Percentiles rank a stretch among this genome's conserved stretches.
Conservation (phyloP, 495 filamentous ascomycete genomes). For the Filosporella fistucella region DNA sequence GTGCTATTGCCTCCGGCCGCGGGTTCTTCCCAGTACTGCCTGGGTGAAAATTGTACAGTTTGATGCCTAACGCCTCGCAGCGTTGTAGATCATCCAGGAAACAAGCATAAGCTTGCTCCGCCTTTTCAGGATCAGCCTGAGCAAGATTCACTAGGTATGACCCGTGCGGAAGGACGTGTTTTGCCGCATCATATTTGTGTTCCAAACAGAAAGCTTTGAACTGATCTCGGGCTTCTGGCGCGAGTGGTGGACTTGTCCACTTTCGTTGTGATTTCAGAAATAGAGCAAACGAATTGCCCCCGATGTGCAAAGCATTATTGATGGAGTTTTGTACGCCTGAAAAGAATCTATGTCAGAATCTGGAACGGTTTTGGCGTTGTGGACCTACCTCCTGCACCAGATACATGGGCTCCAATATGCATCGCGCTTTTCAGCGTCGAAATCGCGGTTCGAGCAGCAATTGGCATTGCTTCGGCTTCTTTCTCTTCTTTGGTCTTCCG, state of each 20-base stretch:
- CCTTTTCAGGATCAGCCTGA: conserved; percentile 70
- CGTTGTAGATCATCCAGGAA: conserved; percentile 88
- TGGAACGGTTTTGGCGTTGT: background rate
- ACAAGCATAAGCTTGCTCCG: conserved; percentile 77
- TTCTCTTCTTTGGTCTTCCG: conserved; percentile 26
- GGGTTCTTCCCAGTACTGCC: conserved; percentile 67
- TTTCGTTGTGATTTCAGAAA: conserved; percentile 96
- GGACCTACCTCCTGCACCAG: conserved; percentile 70
- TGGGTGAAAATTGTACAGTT: conserved; percentile 95
- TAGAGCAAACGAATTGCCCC: conserved; percentile 87
- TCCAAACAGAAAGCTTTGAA: conserved; percentile 64
- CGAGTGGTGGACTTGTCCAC: conserved; percentile 81
- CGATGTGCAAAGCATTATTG: conserved; percentile 72
- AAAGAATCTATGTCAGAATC: conserved; percentile 6
- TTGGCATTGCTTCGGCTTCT: conserved; percentile 45
- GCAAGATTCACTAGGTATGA: conserved; percentile 97
- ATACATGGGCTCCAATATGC: conserved; percentile 90
- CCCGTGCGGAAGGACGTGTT: conserved; percentile 80
- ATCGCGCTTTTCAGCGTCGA: conserved; percentile 58
- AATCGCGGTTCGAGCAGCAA: conserved; percentile 62
- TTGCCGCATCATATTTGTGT: conserved; percentile 67
- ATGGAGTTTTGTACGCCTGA: conserved; percentile 85
- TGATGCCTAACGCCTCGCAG: conserved; percentile 85
- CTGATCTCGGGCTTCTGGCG: conserved; percentile 56
- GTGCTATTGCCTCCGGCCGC: conserved; percentile 63